Evolutionary conservation across 257 asterid species (phyloP), one percentile per base, ranked within the genome.

Genomic region (Solanum piurae): DNA sequence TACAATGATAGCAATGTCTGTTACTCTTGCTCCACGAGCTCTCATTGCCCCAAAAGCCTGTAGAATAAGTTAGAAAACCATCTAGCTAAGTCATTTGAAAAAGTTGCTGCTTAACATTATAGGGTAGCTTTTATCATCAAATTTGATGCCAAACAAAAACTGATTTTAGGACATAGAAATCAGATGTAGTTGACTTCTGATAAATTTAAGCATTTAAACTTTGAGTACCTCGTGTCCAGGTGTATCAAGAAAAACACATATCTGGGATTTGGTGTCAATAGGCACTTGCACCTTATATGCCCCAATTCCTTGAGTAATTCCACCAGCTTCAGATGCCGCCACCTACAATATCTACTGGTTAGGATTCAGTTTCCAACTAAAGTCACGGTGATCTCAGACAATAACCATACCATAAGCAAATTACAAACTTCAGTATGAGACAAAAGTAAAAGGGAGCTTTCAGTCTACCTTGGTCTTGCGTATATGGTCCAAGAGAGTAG

Each of bases 21-120:
- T 97, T 80, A 97, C 99, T 90, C 99, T 94, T 23, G 99, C 98
- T 89, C 99, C 99, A 80, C 99, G 99, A 75, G 99, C 99, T 92
- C 99, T 92, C 99, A 97, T 97, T 73, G 99, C 99, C 87, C 99
- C 99, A 91, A 97, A 97, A 79, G 99, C 99, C 99, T 97, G 84
- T 6, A 42, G 23, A 76, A 64, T 64, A 66, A 72, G 88, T 85
- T 85, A 87, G 89, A 88, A 44, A 88, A 84, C 52, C 74, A 79
- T 80, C 87, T 46, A 18, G 49, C 49, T 66, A 34, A 85, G 52
- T 13, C 37, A 38, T 46, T 62, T 38, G 40, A 49, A 14, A 38
- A 85, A 66, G 66, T 85, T 38, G 58, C 25, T 64, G 58, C 62
- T 85, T 52, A 66, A 62, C 55, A 85, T 52, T 66, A 85, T 14